phyloP scores from a whole-genome alignment of 495 filamentous ascomycete species.

The Penicillium alfredii region DNA sequence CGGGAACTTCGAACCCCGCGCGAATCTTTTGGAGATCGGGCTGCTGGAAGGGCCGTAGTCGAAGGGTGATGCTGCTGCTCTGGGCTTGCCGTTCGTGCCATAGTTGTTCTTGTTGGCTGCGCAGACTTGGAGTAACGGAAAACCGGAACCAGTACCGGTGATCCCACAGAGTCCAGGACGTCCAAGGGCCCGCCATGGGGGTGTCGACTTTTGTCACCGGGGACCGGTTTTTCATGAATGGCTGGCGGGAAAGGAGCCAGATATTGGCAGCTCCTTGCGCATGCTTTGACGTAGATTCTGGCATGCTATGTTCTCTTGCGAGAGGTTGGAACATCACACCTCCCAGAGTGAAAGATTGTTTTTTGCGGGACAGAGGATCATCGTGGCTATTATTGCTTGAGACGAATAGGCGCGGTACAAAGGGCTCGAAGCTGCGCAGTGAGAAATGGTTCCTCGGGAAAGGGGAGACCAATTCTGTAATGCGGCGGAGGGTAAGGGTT shows the following conservation, averaged over 20 bases:
- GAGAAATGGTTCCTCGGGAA: conserved; percentile 32
- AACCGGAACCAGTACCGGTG: conserved; percentile 77
- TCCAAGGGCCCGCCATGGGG: conserved; percentile 6
- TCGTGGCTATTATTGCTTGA: background rate
- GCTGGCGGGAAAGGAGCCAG: conserved; percentile 50
- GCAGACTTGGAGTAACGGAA: conserved; percentile 26
- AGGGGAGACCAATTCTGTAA: conserved; percentile 43
- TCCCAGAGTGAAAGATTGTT: conserved; percentile 46
- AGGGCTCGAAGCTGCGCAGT: conserved; percentile 28
- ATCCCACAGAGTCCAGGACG: conserved; percentile 58
- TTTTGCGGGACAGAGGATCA: conserved; percentile 21
- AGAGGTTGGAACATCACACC: conserved; percentile 51
- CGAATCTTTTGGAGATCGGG: conserved; percentile 38
- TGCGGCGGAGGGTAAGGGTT: conserved; percentile 32
- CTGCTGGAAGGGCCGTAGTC: conserved; percentile 46
- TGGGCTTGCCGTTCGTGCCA: background rate
- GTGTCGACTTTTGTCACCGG: conserved; percentile 13
- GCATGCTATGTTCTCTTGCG: conserved; percentile 1
- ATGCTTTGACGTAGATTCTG: conserved; percentile 14
- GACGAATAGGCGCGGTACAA: conserved; percentile 23
- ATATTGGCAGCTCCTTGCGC: conserved; percentile 18
- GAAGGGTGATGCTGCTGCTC: conserved; percentile 17
- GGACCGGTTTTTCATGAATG: conserved; percentile 30
- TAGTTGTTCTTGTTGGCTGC: conserved; percentile 5
- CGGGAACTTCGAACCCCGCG: background rate